A percentile compares a stretch with the other conserved stretches of the same genome.
Evolutionary conservation across 2,329 filamentous ascomycete genomes (phyloP).

Genomic region (Dissoconium aciculare): DNA sequence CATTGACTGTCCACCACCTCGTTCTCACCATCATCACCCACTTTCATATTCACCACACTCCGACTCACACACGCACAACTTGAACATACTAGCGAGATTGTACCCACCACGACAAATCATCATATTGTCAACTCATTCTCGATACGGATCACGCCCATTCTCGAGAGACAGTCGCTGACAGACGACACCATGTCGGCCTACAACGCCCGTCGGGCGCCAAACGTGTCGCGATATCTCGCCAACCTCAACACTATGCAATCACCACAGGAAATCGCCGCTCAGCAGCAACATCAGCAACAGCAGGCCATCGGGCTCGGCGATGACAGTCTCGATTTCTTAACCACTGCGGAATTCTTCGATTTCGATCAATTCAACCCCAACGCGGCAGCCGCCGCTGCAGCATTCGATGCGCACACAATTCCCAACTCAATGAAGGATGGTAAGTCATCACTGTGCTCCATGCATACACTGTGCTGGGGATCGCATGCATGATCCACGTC

Average conservation of each 20-base stretch:
- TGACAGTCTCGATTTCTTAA: constrained; percentile 39
- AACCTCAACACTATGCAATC: constrained; percentile 61
- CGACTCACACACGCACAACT: too few relatives aligned
- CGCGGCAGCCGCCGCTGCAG: constrained; percentile 3
- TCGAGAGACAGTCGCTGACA: too few relatives aligned
- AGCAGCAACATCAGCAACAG: too few relatives aligned
- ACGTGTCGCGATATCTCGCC: constrained; percentile 79
- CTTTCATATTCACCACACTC: too few relatives aligned
- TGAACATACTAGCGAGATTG: too few relatives aligned
- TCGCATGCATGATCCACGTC: too few relatives aligned
- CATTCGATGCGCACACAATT: not conserved
- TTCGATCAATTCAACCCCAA: constrained; percentile 40
- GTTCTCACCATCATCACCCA: too few relatives aligned
- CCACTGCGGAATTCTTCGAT: constrained; percentile 46
- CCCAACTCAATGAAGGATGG: constrained; percentile 3
- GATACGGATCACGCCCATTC: too few relatives aligned
- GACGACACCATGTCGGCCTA: constrained; percentile 49
- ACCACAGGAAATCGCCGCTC: constrained; percentile 45
- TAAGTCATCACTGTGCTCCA: constrained; percentile 4
- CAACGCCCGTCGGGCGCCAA: constrained; percentile 63
- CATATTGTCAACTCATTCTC: too few relatives aligned
- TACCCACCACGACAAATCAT: too few relatives aligned
- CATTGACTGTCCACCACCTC: too few relatives aligned
- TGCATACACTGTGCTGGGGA: too few relatives aligned
- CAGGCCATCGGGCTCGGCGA: constrained; percentile 44